These are phyloP conservation scores for Lunularia cruciata DNA, from an alignment of 225 moss, liverwort and hornwort genomes.

Conservation along the genomic window DNA sequence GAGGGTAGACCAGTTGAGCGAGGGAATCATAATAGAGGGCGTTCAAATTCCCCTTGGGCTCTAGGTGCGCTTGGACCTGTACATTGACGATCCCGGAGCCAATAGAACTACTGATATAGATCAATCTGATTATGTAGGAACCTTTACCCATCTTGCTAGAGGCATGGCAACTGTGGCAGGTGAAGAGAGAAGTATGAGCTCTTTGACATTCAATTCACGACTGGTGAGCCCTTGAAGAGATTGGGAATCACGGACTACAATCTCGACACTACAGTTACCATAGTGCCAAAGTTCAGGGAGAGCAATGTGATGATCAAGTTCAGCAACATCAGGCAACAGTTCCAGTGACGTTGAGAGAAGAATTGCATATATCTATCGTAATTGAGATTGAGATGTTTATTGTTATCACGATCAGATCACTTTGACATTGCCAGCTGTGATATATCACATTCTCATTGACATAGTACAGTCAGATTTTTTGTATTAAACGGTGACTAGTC, in stretches of 20 bases:
- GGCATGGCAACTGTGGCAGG: neutral
- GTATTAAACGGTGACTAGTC: too few relatives aligned
- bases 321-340: too few relatives aligned
- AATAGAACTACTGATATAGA: constrained; percentile 13
- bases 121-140: neutral
- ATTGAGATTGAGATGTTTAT: too few relatives aligned
- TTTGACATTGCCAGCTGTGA: too few relatives aligned
- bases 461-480: too few relatives aligned
- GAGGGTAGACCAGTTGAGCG: constrained; percentile 16
- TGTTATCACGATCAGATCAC: too few relatives aligned
- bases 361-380: too few relatives aligned
- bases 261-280: neutral
- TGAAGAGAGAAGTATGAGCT: neutral
- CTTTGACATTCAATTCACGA: neutral
- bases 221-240: neutral
- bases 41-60: constrained; percentile 30
- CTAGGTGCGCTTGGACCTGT: constrained; percentile 42
- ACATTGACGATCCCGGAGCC: constrained; percentile 39
- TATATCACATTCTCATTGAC: too few relatives aligned
- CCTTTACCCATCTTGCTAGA: neutral
- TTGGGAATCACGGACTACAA: neutral
- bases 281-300: neutral
- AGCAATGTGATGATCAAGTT: too few relatives aligned
- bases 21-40: constrained; percentile 36
- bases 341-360: too few relatives aligned